Percentiles rank a stretch among this genome's conserved stretches.
Evolutionary conservation across 208 protist genomes (phyloP).

Genomic region (Sergeia podlipaevii): DNA sequence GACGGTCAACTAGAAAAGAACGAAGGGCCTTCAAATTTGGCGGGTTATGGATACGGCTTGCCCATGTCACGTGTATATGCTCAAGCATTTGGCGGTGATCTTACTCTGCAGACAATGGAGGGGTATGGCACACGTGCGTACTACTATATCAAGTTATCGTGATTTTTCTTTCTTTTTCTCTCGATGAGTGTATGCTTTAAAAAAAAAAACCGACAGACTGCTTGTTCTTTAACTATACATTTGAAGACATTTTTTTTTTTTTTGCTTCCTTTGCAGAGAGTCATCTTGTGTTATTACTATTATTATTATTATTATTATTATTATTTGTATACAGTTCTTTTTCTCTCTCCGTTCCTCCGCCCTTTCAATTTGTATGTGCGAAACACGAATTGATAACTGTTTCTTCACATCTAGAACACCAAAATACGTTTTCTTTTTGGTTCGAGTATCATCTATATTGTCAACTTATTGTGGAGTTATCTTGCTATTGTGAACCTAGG

Average conservation of each 20-base stretch:
- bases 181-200: constrained; percentile 12
- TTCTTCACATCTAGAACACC: too few species aligned
- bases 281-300: too few species aligned
- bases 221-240: not conserved
- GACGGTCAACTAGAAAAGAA: constrained; percentile 1
- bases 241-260: not conserved
- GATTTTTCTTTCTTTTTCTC: constrained; percentile 8
- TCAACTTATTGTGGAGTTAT: not conserved
- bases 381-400: too few species aligned
- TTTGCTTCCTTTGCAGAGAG: not conserved
- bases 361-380: too few species aligned
- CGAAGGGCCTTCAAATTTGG: constrained; percentile 57
- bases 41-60: constrained; percentile 94
- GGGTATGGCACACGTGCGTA: constrained; percentile 92
- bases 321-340: too few species aligned
- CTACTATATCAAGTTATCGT: constrained; percentile 76
- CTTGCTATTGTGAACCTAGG: not conserved
- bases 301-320: too few species aligned
- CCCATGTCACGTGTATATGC: constrained; percentile 93
- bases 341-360: too few species aligned
- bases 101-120: constrained; percentile 92
- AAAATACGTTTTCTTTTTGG: not conserved
- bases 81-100: constrained; percentile 91
- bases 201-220: not conserved
- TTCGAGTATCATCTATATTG: constrained; percentile 10